Evolutionary conservation across 2,329 filamentous ascomycete genomes (phyloP).

Genomic region (Cladosporium austrohemisphaericum): DNA sequence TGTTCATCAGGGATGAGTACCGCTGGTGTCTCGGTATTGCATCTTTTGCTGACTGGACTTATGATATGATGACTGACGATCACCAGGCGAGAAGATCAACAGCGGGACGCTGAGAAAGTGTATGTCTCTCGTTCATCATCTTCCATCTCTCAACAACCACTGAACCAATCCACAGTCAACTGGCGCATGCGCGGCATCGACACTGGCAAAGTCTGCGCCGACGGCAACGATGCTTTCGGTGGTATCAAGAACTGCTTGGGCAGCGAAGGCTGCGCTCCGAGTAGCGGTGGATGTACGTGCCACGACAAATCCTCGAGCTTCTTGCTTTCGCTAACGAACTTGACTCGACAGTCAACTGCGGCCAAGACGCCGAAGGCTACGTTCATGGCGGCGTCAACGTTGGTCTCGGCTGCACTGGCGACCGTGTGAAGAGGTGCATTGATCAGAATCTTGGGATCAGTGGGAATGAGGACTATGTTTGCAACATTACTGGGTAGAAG

Average conservation of each 20-base stretch:
- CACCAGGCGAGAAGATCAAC: neutral
- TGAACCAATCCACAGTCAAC: no score
- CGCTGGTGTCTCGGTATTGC: neutral
- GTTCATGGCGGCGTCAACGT: neutral
- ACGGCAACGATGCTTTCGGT: neutral
- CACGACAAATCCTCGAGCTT: no score
- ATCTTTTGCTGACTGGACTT: neutral
- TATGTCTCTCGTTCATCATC: no score
- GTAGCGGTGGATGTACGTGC: neutral
- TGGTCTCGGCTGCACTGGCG: neutral
- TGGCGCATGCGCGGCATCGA: neutral
- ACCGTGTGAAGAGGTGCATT: neutral
- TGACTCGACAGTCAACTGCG: neutral
- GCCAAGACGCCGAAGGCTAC: neutral
- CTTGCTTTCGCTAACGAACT: neutral
- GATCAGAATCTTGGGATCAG: neutral
- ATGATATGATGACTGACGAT: neutral
- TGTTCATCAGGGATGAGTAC: neutral
- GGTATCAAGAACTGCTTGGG: neutral
- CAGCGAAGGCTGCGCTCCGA: neutral
- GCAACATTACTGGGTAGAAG: neutral
- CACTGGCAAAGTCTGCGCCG: neutral
- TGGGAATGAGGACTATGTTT: neutral
- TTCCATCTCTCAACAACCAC: no score
- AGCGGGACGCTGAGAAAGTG: neutral